Evolutionary conservation across 2,329 filamentous ascomycete genomes (phyloP).

Genomic region (Calonectria leucothoes): DNA sequence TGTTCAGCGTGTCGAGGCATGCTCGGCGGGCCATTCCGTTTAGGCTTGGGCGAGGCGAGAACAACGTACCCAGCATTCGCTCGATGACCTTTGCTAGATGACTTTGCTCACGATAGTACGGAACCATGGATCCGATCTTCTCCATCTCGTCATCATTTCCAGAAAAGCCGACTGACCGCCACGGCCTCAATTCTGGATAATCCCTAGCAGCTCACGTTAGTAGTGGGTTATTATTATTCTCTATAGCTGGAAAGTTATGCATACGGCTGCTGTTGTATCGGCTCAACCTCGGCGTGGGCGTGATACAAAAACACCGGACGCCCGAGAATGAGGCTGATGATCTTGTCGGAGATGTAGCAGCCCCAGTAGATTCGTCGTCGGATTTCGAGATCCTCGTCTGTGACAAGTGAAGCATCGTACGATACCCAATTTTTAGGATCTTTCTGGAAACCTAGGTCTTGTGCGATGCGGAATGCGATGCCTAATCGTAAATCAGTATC

Average conservation of each 20-base stretch:
- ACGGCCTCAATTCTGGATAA: constrained; percentile 33
- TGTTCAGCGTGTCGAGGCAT: constrained; percentile 30
- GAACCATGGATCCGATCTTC: constrained; percentile 28
- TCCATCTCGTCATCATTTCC: constrained; percentile 11
- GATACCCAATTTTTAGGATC: constrained; percentile 37
- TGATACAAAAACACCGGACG: constrained; percentile 9
- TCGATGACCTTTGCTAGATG: constrained; percentile 33
- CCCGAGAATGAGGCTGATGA: constrained; percentile 34
- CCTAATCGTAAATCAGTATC: constrained; percentile 19
- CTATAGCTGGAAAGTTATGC: too few species aligned
- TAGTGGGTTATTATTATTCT: not conserved
- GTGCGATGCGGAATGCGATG: constrained; percentile 45
- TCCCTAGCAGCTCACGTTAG: constrained; percentile 12
- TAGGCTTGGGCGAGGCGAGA: constrained; percentile 20
- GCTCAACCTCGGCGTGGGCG: constrained; percentile 15
- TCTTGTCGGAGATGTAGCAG: constrained; percentile 44
- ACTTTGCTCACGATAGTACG: constrained; percentile 35
- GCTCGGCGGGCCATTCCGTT: constrained; percentile 7
- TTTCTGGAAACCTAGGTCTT: constrained; percentile 44
- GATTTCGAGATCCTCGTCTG: constrained; percentile 40
- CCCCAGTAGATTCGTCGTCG: constrained; percentile 45
- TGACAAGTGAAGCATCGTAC: constrained; percentile 31
- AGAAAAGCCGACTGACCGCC: constrained; percentile 39
- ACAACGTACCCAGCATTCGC: constrained; percentile 30
- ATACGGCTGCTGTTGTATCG: constrained; percentile 19